Base-by-base conservation (phyloP, 768 basidiomycete species). In the Phlegmacium glaucopus region DNA sequence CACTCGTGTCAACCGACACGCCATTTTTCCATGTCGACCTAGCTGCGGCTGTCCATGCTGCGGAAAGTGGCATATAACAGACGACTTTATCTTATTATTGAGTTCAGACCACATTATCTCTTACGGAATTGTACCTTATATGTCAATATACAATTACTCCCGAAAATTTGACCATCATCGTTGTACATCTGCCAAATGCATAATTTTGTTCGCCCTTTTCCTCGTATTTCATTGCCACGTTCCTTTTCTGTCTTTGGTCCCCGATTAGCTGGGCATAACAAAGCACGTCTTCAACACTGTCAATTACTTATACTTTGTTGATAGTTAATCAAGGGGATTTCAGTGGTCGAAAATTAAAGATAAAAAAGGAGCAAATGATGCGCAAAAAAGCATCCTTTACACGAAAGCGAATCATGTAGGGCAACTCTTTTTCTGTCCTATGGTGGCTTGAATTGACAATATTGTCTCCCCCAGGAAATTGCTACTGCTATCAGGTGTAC, bases 1-100 rank as follows among this genome's bases (percentile, higher is more conserved):
- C 76, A 12, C 57, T 86, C 34, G 61, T 83, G 26, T 63, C 73
- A 1, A 53, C 71, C 8, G 75, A 78, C 32, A 91, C 87, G 6
- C 89, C 89, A 8, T 90, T 83, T 76, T 95, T 97, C 85, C 95
- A 97, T 70, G 72, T 96, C 54, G 94, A 95, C 63, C 69, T 97
- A 30, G 66, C 74, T 27, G 72, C 76, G 2, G 91, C 91, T 32
- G 82, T 92, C 34, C 72, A 67, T 7, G 83, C 83, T 10, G 89
- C 87, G 5, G 87, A 90, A 59, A 65, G 62, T 52, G 72, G 67
- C 9, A 45, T 72, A 39, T 53, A 49, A 38, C 62, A 61, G 11
- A 41, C 59, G 13, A 40, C 37, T 38, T 41, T 42, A 30, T n/a
- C 9, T 34, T 15, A 22, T 22, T 22, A 22, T 22, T 22, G 2